Evolutionary conservation across 495 filamentous ascomycete species (phyloP).

Genomic region (Beverwykella pulmonaria): DNA sequence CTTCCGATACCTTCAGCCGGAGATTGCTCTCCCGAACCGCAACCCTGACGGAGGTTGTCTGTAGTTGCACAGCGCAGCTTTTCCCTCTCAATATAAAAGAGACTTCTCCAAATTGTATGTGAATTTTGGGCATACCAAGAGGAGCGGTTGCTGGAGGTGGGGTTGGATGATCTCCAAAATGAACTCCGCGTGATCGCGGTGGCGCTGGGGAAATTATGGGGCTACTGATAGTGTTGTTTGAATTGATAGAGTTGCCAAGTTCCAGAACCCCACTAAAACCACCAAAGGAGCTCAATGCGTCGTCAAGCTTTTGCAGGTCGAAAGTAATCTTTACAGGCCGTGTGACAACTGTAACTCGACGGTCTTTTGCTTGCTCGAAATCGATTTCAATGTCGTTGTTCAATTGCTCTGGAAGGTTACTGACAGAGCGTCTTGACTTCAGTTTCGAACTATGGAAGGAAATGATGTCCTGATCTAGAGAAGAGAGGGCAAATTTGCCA

Average conservation of each 20-base stretch:
- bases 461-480: slow-evolving; percentile 64
- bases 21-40: slow-evolving; percentile 65
- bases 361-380: slow-evolving; percentile 26
- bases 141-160: slow-evolving; percentile 44
- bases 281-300: slow-evolving; percentile 84
- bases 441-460: slow-evolving; percentile 51
- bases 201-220: slow-evolving; percentile 42
- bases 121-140: slow-evolving; percentile 58
- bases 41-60: slow-evolving; percentile 78
- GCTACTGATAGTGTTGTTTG: slow-evolving; percentile 59
- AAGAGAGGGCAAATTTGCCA: slow-evolving; percentile 72
- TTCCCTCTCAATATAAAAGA: slow-evolving; percentile 72
- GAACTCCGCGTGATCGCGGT: slow-evolving; percentile 64
- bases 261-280: slow-evolving; percentile 91
- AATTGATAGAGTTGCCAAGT: slow-evolving; percentile 80
- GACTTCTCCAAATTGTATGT: slow-evolving; percentile 76
- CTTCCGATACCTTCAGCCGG: slow-evolving; percentile 68
- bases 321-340: slow-evolving; percentile 75
- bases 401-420: slow-evolving; percentile 8
- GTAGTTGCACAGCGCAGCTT: slow-evolving; percentile 70
- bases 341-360: slow-evolving; percentile 69
- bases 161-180: slow-evolving; percentile 63
- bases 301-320: slow-evolving; percentile 81
- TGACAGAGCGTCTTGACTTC: slow-evolving; percentile 23
- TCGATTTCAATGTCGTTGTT: slow-evolving; percentile 32